Percentiles rank a stretch among this genome's conserved stretches.
Conservation (phyloP, 2,329 filamentous ascomycete genomes). For the Colletotrichum chrysophilum region DNA sequence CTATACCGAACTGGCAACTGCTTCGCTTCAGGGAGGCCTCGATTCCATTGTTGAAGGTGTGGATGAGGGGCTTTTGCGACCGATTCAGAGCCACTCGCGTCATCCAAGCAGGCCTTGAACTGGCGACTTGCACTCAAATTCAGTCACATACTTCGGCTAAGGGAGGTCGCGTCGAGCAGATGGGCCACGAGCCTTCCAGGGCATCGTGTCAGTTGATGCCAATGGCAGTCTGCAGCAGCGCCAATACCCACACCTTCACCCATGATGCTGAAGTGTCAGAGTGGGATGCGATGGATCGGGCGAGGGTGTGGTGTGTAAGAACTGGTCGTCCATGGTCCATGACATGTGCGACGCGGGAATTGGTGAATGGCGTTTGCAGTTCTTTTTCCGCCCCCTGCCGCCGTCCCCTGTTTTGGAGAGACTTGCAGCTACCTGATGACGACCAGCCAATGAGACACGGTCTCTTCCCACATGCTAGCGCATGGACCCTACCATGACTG, state of each 20-base stretch:
- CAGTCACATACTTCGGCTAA: neutral
- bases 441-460: neutral
- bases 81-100: conserved; percentile 4
- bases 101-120: neutral
- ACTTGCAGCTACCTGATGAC: neutral
- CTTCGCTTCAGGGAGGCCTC: neutral
- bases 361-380: conserved; percentile 4
- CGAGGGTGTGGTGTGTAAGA: neutral
- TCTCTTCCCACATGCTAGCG: neutral
- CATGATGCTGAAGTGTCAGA: neutral
- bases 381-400: neutral
- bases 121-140: neutral
- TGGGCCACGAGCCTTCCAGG: neutral
- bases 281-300: conserved; percentile 8
- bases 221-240: neutral
- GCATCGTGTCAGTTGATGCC: neutral
- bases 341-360: neutral
- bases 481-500: neutral
- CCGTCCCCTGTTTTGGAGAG: neutral
- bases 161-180: neutral
- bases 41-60: neutral
- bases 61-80: conserved; percentile 5
- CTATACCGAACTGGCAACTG: conserved; percentile 1
- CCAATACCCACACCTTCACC: neutral
- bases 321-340: neutral